Evolutionary conservation across 192 early-diverging fungal species (phyloP).

Genomic region (Gonapodya prolifera): DNA sequence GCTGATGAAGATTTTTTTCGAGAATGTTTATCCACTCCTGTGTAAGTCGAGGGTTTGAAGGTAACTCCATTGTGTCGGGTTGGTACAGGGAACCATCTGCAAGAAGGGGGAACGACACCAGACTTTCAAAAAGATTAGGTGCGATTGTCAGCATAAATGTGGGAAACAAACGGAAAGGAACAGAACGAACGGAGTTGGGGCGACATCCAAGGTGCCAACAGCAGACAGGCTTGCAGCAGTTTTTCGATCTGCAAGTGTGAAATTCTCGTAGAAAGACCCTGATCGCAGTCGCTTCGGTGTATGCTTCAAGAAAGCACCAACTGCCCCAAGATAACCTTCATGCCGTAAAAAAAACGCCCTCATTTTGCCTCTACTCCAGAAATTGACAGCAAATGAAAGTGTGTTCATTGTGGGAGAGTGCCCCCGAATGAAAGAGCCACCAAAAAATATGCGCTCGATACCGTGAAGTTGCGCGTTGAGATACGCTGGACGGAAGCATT

Average conservation of each 20-base stretch:
- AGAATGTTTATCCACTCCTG: conserved; percentile 65
- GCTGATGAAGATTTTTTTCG: conserved; percentile 45
- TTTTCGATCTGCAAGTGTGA: conserved; percentile 45
- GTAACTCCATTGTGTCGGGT: conserved; percentile 57
- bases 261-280: conserved; percentile 77
- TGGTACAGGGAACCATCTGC: conserved; percentile 30
- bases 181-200: conserved; percentile 15
- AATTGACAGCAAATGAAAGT: conserved; percentile 89
- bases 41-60: conserved; percentile 31
- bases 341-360: conserved; percentile 91
- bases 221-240: conserved; percentile 36
- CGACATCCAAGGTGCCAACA: conserved; percentile 53
- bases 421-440: conserved; percentile 93
- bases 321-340: conserved; percentile 91
- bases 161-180: neutral
- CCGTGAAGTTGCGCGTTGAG: conserved; percentile 89
- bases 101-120: conserved; percentile 51
- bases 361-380: conserved; percentile 92
- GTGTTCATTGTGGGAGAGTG: conserved; percentile 97
- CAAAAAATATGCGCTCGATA: conserved; percentile 85
- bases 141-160: no score
- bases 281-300: neutral
- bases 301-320: conserved; percentile 70
- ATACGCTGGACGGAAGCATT: no score
- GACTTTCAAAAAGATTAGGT: no score